Base-by-base conservation (phyloP, 2,329 filamentous ascomycete genomes). In the Calycina herbarum region DNA sequence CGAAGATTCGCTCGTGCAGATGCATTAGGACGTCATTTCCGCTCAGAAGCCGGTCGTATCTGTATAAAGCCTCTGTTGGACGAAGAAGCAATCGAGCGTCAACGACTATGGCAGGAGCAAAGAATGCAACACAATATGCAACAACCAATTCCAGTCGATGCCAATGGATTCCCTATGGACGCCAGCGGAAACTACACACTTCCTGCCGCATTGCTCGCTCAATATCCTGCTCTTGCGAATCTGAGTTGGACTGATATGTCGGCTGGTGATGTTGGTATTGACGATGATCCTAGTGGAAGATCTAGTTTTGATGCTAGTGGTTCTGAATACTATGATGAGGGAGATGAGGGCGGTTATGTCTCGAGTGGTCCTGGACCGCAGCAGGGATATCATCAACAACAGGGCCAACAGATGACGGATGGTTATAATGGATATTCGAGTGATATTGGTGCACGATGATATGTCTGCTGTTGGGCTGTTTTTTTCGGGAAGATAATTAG, bases 11-110 rank as follows among this genome's bases (percentile, higher is more conserved):
- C 95, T 17, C 92, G 95, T 72, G 95, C 95, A 5, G 95, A 99
- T 80, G 95, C 95, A 5, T 83, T 99, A 1, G 95, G 95, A 2
- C 87, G 94, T 11, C 95, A 97, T 79, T 99, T 99, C 82, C 86
- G 95, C 62, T 97, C 93, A 1, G 95, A 99, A 80, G 95, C 95
- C 2, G 95, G 95, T 6, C 87, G 95, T 38, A 92, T 97, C 62
- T 99, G 95, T 76, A 99, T 99, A 79, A 97, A 96, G 73, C 94
- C 95, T n/a, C 81, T 99, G 13, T 84, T 99, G 1, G 95, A 99
- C 70, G 95, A 99, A 79, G 95, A 99, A 81, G 90, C 93, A 64
- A 81, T 89, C 42, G 93, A 96, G 73, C 84, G 93, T 40, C 91
- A 96, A 74, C 88, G 90, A 58, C 81, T 85, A 33, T 90, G 89